Conservation (phyloP, 257 asterid species). For the Nicotiana attenuata region DNA sequence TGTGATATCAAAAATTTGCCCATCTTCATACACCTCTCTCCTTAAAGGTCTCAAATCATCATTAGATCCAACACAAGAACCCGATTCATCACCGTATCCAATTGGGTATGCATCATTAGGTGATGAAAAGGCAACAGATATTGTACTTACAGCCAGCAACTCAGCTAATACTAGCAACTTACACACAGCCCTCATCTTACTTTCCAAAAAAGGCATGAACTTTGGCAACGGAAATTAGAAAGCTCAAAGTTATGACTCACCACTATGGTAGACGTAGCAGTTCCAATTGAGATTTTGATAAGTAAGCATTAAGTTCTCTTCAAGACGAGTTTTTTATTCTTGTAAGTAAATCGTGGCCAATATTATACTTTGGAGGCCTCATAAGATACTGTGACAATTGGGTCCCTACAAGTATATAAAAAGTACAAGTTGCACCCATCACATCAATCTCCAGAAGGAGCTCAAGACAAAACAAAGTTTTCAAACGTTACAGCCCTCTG, state of each 20-base stretch:
- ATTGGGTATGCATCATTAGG: conserved; percentile 45
- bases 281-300: neutral
- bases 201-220: neutral
- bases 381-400: neutral
- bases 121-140: conserved; percentile 19
- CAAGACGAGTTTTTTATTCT: neutral
- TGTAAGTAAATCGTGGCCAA: neutral
- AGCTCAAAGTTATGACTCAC: neutral
- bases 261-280: neutral
- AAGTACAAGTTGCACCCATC: neutral
- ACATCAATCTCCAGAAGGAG: neutral
- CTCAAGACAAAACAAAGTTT: neutral
- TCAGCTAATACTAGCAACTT: conserved; percentile 27
- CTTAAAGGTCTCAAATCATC: conserved; percentile 26
- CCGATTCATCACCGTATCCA: conserved; percentile 37
- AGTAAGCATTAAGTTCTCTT: neutral
- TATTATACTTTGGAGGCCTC: neutral
- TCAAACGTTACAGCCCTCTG: neutral
- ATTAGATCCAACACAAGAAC: conserved; percentile 23
- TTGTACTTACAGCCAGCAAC: conserved; percentile 18
- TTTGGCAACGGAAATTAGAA: neutral
- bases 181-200: conserved; percentile 33
- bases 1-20: conserved; percentile 63
- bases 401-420: neutral
- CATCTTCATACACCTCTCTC: conserved; percentile 42